phyloP scores from a whole-genome alignment of 805 yeast genomes.

The Metschnikowia colocasiae region DNA sequence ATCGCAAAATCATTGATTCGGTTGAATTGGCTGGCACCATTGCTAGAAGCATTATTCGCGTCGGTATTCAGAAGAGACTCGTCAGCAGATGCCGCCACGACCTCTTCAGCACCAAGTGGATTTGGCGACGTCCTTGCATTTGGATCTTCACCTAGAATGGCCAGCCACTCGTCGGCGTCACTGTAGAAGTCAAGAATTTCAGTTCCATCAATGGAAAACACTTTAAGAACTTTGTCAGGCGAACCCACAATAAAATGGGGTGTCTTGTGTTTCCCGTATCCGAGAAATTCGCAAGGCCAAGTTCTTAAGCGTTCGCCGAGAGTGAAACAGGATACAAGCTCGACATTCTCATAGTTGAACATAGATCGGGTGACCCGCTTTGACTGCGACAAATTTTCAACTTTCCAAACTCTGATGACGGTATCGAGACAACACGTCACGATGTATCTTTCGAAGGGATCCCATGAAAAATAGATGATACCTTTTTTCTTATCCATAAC shows the following conservation, averaged over 20 bases:
- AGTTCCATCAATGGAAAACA: slow-evolving; percentile 35
- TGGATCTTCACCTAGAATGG: slow-evolving; percentile 15
- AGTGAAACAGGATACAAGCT: slow-evolving; percentile 33
- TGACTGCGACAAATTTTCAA: slow-evolving; percentile 29
- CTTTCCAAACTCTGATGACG: slow-evolving; percentile 65
- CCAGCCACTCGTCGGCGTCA: slow-evolving; percentile 27
- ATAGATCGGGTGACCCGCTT: slow-evolving; percentile 27
- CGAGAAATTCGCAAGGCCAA: slow-evolving; percentile 66
- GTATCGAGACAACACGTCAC: slow-evolving; percentile 74
- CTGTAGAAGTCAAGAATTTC: slow-evolving; percentile 43
- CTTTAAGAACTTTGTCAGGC: slow-evolving; percentile 59
- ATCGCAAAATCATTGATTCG: slow-evolving; percentile 69
- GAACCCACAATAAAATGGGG: slow-evolving; percentile 67
- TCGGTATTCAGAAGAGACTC: not conserved
- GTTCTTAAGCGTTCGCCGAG: slow-evolving; percentile 39
- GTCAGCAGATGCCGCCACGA: slow-evolving; percentile 2
- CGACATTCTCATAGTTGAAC: slow-evolving; percentile 15
- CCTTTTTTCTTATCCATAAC: slow-evolving; percentile 23
- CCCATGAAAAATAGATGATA: slow-evolving; percentile 69
- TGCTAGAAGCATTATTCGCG: slow-evolving; percentile 2
- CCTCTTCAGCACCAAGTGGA: slow-evolving; percentile 6
- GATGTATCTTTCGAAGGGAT: slow-evolving; percentile 62
- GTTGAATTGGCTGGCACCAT: slow-evolving; percentile 25
- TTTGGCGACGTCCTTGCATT: not conserved
- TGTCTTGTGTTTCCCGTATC: slow-evolving; percentile 23